Conservation (phyloP, 352 stramenopile species). For the Thalassiosira allenii region DNA sequence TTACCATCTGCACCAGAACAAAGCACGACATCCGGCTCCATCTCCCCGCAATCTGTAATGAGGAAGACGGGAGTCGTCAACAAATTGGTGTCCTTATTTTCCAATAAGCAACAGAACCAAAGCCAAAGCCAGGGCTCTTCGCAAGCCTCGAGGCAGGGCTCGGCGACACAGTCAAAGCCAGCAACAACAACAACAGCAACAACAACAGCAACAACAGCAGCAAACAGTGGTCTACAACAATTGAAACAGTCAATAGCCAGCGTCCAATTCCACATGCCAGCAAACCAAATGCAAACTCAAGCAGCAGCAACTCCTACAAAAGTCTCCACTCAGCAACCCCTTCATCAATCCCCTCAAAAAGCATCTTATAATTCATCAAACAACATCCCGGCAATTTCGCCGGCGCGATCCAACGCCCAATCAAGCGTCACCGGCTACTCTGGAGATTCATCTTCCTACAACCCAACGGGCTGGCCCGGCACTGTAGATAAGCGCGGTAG, state of each 20-base stretch:
- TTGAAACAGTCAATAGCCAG: conserved; percentile 10
- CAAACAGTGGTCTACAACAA: conserved; percentile 14
- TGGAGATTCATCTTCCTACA: conserved; percentile 60
- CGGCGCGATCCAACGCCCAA: conserved; percentile 52
- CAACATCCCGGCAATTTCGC: conserved; percentile 47
- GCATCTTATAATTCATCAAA: no score
- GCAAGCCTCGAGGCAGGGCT: not conserved
- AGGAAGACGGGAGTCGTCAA: conserved; percentile 38
- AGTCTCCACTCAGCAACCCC: no score
- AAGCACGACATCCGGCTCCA: not conserved
- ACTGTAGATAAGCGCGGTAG: conserved; percentile 74
- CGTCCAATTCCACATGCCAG: conserved; percentile 40
- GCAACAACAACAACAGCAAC: no score
- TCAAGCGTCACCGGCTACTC: conserved; percentile 48
- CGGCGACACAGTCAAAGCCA: no score
- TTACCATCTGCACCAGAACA: not conserved
- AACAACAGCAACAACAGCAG: conserved; percentile 4
- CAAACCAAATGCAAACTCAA: conserved; percentile 8
- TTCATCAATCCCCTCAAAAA: no score
- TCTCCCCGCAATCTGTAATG: conserved; percentile 2
- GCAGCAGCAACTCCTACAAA: no score
- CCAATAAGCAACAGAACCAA: conserved; percentile 24
- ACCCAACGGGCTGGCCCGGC: conserved; percentile 78
- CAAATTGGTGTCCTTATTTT: conserved; percentile 61
- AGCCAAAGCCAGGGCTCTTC: conserved; percentile 8